Conservation (phyloP, 164 flowering plant genomes). For the Litsea cubeba region DNA sequence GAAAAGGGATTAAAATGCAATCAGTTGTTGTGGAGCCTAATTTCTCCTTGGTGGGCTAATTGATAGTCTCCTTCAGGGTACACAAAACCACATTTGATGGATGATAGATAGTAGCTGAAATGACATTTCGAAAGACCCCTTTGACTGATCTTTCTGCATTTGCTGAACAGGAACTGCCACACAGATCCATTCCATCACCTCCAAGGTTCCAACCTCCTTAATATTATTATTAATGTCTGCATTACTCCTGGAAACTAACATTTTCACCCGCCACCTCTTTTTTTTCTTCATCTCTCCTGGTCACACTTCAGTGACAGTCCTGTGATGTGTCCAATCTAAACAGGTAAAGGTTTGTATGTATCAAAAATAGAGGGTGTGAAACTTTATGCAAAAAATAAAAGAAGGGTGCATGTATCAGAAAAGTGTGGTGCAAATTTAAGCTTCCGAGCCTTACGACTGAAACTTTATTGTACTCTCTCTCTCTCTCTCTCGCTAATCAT, state of each 20-base stretch:
- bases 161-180: constrained; percentile 32
- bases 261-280: too few species aligned
- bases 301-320: too few species aligned
- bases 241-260: background rate
- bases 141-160: constrained; percentile 17
- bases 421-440: background rate
- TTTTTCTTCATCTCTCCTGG: too few species aligned
- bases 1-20: background rate
- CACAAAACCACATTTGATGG: constrained; percentile 5
- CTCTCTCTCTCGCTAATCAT: constrained; percentile 32
- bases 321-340: too few species aligned
- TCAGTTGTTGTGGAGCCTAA: background rate
- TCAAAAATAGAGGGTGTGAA: background rate
- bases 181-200: constrained; percentile 29
- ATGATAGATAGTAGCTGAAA: constrained; percentile 16
- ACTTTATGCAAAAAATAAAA: too few species aligned
- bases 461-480: constrained; percentile 7
- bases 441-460: background rate
- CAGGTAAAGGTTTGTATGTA: too few species aligned
- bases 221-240: background rate
- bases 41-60: background rate
- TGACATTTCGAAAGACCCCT: constrained; percentile 14
- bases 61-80: background rate
- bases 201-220: background rate
- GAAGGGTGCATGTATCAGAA: background rate